Base-by-base conservation (phyloP, 768 basidiomycete genomes). In the Trametopsis cervina region DNA sequence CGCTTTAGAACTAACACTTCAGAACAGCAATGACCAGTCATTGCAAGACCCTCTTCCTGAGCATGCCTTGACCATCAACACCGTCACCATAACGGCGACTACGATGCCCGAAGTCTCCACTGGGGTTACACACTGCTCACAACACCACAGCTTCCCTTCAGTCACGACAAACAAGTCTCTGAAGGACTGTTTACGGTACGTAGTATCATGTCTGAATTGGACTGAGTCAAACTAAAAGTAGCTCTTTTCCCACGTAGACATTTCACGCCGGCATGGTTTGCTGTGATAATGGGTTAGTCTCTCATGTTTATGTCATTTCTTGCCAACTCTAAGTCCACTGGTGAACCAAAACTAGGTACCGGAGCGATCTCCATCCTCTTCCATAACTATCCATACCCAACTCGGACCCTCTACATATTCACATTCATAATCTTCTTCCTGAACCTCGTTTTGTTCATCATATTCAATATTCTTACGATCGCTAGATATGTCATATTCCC, bases 201-300 rank as follows among this genome's bases (percentile, higher is more conserved):
- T 46, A 25, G 18, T 15, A 47, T 42, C 7, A 22, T 1, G 2
- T 11, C 15, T 21, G 4, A 4, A 9, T n/a, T 7, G 25, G 23
- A 13, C 23, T 18, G 23, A 21, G 47, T 42, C 40, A 23, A 20
- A 10, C 27, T 26, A 10, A 20, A 25, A 41, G 24, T 24, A 3
- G 38, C 17, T 20, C 23, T 4, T 11, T 42, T 6, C n/a, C 41
- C 46, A 15, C 47, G 1, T 44, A 73, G 76, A 23, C 68, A 78
- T 58, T 80, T 80, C 48, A 70, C 75, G 3, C 74, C 74, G 49
- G 69, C 73, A 61, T 81, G 77, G 79, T 75, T 75, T 52, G 67
- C 77, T 4, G 69, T 73, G 11, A 70, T 67, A 42, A 80, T 81
- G 78, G 79, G 73, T 73, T 36, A 44, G 69, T 60, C 38, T 20